Evolutionary conservation across 2,329 filamentous ascomycete species (phyloP), one percentile per base, ranked within the genome.

Genomic region (Claviceps fusiformis): DNA sequence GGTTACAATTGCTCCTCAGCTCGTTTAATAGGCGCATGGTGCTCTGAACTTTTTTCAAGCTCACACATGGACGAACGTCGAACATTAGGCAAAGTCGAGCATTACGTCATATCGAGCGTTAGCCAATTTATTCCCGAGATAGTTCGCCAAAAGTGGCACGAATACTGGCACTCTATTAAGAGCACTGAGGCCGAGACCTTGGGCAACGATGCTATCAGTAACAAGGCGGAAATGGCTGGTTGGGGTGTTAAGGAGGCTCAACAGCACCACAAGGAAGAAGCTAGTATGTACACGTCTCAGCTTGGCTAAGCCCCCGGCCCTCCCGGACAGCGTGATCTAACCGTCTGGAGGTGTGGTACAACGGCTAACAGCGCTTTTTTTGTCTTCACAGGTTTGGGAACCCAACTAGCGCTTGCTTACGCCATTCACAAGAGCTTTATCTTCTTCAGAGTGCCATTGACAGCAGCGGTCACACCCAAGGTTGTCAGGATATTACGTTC

Each of bases 381-480:
- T 19, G 3, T 31, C n/a, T 50, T 44, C 7, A 33, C 59, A 85
- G 81, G 81, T 62, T 69, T 85, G 39, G 81, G 77, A 53, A 97
- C 93, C 9, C 90, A 96, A 67, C 75, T 98, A 35, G 90, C 89
- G 17, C 79, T 98, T 51, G 93, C 93, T 13, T 98, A 98, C 66
- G 92, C 92, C 33, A 89, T 98, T 56, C 93, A 98, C 77, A 98
- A 98, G 74, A 95, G 87, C 62, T 89, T 97, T 70, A 96, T 98
- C 64, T 95, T 98, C 70, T 70, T 97, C 61, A 82, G 93, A n/a
- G 89, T 98, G 10, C 93, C 93, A 9, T 73, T 97, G 59, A 93
- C 93, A 1, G 90, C 89, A 13, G 92, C 90, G 3, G 78, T 97
- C 39, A 90, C 89, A 9, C 93, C 93, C 1, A 96, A 95, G 71